A percentile compares a stretch with the other conserved stretches of the same genome.
Evolutionary conservation across 345 rosid genomes (phyloP).

Genomic region (Salix arbutifolia): DNA sequence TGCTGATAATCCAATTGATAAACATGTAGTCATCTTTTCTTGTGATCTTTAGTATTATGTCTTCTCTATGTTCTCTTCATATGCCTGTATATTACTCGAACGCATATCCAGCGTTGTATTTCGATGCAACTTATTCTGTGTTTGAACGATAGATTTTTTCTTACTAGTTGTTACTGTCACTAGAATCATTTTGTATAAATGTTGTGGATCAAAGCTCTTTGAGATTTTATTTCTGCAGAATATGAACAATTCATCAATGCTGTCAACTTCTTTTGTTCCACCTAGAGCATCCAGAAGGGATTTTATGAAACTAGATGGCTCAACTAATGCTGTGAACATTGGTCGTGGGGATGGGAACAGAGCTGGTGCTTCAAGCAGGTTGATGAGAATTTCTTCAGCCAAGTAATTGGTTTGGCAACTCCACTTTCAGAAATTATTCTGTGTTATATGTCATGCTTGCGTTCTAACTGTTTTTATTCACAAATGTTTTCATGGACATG

Average conservation of each 20-base stretch:
- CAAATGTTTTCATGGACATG: background rate
- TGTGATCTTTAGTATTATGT: background rate
- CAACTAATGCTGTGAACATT: constrained; percentile 19
- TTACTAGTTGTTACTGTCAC: background rate
- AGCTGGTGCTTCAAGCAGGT: constrained; percentile 30
- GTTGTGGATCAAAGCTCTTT: background rate
- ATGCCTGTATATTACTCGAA: background rate
- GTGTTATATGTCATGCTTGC: background rate
- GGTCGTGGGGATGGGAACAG: constrained; percentile 23
- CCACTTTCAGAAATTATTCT: background rate
- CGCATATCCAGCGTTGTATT: background rate
- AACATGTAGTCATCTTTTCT: constrained; percentile 20
- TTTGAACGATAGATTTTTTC: background rate
- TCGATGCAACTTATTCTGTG: background rate
- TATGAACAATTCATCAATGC: constrained; percentile 16
- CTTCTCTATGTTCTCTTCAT: background rate
- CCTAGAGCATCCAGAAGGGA: constrained; percentile 21
- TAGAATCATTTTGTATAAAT: background rate
- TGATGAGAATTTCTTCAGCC: constrained; percentile 35
- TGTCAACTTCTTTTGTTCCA: constrained; percentile 27
- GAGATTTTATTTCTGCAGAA: constrained; percentile 21
- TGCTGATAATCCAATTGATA: constrained; percentile 11
- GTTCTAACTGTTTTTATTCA: background rate
- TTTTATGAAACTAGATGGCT: constrained; percentile 22
- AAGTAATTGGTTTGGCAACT: constrained; percentile 22